Percentiles rank a stretch among this genome's conserved stretches.
These are phyloP conservation scores for Verticillium zaregamsianum DNA, from an alignment of 2,329 filamentous ascomycete species.

Conservation along the genomic window DNA sequence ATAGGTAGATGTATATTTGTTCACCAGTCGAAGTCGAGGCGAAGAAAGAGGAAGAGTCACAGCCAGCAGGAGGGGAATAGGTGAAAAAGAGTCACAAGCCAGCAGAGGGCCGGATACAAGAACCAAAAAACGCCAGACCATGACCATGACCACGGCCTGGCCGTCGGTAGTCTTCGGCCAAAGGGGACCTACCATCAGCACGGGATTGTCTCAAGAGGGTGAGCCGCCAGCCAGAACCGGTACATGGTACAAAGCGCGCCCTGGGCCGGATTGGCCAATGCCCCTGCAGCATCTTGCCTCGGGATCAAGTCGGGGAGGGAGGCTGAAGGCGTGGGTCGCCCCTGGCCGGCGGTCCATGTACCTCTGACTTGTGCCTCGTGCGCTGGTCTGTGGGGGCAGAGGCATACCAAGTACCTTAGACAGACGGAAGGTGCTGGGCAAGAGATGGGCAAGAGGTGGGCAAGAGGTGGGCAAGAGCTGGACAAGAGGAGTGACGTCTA, in stretches of 20 bases:
- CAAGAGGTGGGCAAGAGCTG: neutral
- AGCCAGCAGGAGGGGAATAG: neutral
- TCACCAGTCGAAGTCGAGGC: neutral
- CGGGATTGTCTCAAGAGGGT: neutral
- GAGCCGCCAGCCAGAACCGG: neutral
- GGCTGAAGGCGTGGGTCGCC: neutral
- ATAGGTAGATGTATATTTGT: conserved; percentile 3
- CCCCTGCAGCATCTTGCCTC: neutral
- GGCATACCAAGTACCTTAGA: too few relatives aligned
- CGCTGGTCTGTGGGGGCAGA: neutral
- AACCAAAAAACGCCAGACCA: neutral
- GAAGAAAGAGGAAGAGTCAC: conserved; percentile 7
- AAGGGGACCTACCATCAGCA: neutral
- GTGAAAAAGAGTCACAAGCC: conserved; percentile 15
- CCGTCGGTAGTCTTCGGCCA: conserved; percentile 3
- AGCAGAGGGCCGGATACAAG: neutral
- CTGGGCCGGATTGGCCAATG: neutral
- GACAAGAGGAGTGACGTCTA: conserved; percentile 2
- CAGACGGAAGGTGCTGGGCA: too few relatives aligned
- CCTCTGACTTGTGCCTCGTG: neutral
- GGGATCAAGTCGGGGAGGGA: neutral
- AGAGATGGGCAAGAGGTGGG: neutral
- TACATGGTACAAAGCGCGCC: neutral
- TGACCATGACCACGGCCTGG: neutral
- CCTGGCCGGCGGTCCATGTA: neutral